Conservation (phyloP, 805 yeast genomes). For the Wickerhamomyces kurtzmanii region DNA sequence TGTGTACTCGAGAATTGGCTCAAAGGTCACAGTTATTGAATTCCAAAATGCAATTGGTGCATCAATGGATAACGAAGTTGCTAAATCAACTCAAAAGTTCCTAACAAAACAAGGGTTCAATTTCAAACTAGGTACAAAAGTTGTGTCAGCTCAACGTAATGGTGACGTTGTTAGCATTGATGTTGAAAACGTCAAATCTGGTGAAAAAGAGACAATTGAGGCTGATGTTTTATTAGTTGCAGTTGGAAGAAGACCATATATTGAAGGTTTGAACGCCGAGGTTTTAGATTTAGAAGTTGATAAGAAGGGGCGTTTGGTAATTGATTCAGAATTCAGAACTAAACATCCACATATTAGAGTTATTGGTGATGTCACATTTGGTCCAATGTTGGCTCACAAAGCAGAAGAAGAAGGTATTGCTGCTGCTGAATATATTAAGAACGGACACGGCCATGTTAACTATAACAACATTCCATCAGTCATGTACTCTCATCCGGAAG, state of each 20-base stretch:
- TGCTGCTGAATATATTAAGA: conserved; percentile 88
- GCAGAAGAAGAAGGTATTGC: conserved; percentile 99
- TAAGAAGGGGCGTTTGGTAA: conserved; percentile 86
- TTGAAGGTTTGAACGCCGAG: conserved; percentile 84
- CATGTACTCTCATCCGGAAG: conserved; percentile 99
- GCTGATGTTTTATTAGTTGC: conserved; percentile 95
- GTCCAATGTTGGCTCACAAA: conserved; percentile 99
- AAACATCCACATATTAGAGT: conserved; percentile 90
- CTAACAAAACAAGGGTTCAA: conserved; percentile 91
- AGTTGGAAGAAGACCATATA: conserved; percentile 97
- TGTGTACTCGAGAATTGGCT: conserved; percentile 90
- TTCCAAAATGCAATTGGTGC: conserved; percentile 91
- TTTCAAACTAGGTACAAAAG: conserved; percentile 90
- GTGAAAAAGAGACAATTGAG: conserved; percentile 68
- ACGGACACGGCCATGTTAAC: conserved; percentile 96
- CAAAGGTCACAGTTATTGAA: conserved; percentile 92
- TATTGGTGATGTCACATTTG: conserved; percentile 97
- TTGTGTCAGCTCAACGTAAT: conserved; percentile 72
- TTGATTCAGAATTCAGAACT: conserved; percentile 89
- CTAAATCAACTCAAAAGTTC: conserved; percentile 83
- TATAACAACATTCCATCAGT: conserved; percentile 97
- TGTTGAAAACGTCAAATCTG: conserved; percentile 82
- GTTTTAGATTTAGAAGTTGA: conserved; percentile 84
- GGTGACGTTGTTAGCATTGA: conserved; percentile 84
- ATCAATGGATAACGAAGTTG: conserved; percentile 95